phyloP scores from a whole-genome alignment of 129 eudicot species.

The Flaveria bidentis region DNA sequence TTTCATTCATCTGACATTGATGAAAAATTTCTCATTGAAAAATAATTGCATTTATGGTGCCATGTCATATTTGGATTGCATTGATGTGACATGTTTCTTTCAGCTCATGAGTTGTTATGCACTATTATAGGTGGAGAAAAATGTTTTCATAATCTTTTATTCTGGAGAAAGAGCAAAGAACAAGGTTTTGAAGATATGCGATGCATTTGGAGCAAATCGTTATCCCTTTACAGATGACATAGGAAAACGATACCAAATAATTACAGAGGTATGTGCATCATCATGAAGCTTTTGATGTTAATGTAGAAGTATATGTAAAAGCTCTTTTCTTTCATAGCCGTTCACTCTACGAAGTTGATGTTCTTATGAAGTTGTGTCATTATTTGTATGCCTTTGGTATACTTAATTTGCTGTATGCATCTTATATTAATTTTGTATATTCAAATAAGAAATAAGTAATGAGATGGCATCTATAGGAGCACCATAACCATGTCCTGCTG shows the following conservation, averaged over 20 bases:
- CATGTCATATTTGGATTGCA: not conserved
- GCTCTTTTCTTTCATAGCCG: not conserved
- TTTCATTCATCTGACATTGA: slow-evolving; percentile 2
- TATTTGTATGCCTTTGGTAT: slow-evolving; percentile 13
- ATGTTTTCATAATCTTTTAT: slow-evolving; percentile 74
- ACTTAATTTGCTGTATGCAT: slow-evolving; percentile 6
- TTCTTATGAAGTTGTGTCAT: slow-evolving; percentile 1
- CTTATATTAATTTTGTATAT: slow-evolving; percentile 1
- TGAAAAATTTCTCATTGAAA: not conserved
- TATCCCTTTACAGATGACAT: slow-evolving; percentile 80
- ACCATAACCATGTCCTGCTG: not conserved
- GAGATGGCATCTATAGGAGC: not conserved
- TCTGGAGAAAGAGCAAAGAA: slow-evolving; percentile 90
- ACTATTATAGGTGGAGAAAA: slow-evolving; percentile 75
- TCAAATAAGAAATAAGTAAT: not conserved
- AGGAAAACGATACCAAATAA: slow-evolving; percentile 64
- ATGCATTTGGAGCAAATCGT: slow-evolving; percentile 94
- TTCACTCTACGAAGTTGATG: slow-evolving; percentile 11
- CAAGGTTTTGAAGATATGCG: slow-evolving; percentile 86
- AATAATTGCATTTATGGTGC: slow-evolving; percentile 6
- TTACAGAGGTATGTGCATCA: slow-evolving; percentile 55
- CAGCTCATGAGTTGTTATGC: slow-evolving; percentile 21
- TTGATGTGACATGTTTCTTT: slow-evolving; percentile 5
- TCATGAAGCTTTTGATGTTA: slow-evolving; percentile 17
- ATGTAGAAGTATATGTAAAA: not conserved